Percentiles rank a stretch among this genome's conserved stretches.
phyloP scores from a whole-genome alignment of 768 basidiomycete species.

The Boletus rubropictus region DNA sequence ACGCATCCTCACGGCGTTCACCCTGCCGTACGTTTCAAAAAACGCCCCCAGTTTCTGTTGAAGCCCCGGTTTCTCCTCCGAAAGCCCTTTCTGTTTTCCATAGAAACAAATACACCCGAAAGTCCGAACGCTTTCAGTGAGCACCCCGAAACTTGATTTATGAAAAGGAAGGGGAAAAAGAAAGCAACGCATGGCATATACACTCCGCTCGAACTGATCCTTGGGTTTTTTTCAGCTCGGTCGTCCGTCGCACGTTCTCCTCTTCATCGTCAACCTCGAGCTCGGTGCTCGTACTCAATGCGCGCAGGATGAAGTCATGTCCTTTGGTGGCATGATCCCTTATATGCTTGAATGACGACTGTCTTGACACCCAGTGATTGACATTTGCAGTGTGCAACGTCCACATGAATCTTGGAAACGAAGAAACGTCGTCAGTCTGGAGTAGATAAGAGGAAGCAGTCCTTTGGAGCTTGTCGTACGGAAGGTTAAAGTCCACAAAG shows the following conservation, averaged over 20 bases:
- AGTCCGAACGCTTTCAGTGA: too few species aligned
- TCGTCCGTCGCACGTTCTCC: constrained; percentile 65
- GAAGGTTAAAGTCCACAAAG: constrained; percentile 94
- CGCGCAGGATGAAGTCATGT: constrained; percentile 60
- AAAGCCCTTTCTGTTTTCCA: constrained; percentile 76
- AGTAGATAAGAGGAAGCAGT: constrained; percentile 4
- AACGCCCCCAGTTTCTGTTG: constrained; percentile 75
- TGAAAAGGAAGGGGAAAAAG: constrained; percentile 12
- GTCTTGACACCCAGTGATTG: constrained; percentile 84
- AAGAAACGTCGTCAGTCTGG: neutral
- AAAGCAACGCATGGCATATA: constrained; percentile 76
- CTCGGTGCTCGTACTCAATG: constrained; percentile 47
- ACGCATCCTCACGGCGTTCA: constrained; percentile 84
- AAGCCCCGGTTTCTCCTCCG: constrained; percentile 54
- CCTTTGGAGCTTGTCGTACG: constrained; percentile 82
- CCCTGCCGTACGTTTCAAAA: constrained; percentile 70
- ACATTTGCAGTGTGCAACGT: constrained; percentile 72
- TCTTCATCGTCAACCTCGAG: constrained; percentile 74
- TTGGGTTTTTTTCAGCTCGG: constrained; percentile 75
- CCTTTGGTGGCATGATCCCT: constrained; percentile 59
- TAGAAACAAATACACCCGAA: neutral
- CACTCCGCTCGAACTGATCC: constrained; percentile 73
- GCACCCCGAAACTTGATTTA: neutral
- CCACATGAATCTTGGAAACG: constrained; percentile 80
- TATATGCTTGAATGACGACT: constrained; percentile 96